These are phyloP conservation scores for Ajuga chamaepitys DNA, from an alignment of 257 asterid species.

Conservation along the genomic window DNA sequence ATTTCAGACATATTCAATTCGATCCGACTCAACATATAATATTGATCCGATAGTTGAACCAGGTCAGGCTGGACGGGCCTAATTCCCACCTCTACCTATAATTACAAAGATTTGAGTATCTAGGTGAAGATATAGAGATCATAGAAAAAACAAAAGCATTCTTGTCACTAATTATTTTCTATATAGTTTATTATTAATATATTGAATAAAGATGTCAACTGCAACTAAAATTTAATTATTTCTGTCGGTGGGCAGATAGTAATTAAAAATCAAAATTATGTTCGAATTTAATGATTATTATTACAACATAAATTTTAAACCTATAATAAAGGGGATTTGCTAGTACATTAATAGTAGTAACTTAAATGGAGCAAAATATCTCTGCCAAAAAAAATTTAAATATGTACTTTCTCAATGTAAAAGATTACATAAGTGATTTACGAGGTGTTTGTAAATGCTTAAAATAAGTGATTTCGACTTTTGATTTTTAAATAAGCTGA, in stretches of 20 bases:
- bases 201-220: slow-evolving; percentile 5
- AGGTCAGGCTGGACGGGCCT: too few relatives aligned
- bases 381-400: too few relatives aligned
- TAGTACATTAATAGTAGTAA: background rate
- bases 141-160: slow-evolving; percentile 16
- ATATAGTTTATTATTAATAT: background rate
- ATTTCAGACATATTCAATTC: too few relatives aligned
- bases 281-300: slow-evolving; percentile 18
- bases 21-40: too few relatives aligned
- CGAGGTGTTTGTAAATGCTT: too few relatives aligned
- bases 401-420: background rate
- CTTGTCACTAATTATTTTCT: slow-evolving; percentile 8
- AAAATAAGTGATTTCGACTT: too few relatives aligned
- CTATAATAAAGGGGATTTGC: background rate
- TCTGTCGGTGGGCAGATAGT: slow-evolving; percentile 32
- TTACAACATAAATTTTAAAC: slow-evolving; percentile 4
- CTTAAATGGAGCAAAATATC: background rate
- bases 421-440: background rate
- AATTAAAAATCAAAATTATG: background rate
- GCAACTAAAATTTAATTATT: slow-evolving; percentile 16
- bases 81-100: too few relatives aligned
- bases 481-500: too few relatives aligned
- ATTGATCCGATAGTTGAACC: too few relatives aligned
- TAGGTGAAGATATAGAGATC: background rate
- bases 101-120: slow-evolving; percentile 6